Evolutionary conservation across 345 rosid genomes (phyloP).

Genomic region (Linum usitatissimum): DNA sequence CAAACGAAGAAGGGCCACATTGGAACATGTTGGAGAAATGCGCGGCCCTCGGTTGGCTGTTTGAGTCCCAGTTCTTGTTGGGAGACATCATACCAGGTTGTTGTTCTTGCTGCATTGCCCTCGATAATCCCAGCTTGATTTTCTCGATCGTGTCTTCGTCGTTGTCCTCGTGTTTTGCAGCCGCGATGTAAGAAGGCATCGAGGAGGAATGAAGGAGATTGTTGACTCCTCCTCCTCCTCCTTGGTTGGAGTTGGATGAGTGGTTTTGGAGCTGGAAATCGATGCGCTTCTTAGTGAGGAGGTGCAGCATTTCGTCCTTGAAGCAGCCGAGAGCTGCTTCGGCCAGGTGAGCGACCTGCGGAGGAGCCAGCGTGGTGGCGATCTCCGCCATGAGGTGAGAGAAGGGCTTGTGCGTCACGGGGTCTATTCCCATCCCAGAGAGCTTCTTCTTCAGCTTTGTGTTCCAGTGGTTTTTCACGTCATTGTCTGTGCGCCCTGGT

Average conservation of each 20-base stretch:
- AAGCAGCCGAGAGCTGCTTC: slow-evolving; percentile 99
- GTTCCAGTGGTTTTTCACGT: slow-evolving; percentile 91
- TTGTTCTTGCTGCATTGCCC: slow-evolving; percentile 51
- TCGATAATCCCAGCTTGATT: slow-evolving; percentile 51
- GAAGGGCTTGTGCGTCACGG: slow-evolving; percentile 97
- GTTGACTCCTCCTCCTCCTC: slow-evolving; percentile 18
- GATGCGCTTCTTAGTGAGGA: slow-evolving; percentile 80
- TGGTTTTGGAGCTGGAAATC: slow-evolving; percentile 56
- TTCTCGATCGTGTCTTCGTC: slow-evolving; percentile 38
- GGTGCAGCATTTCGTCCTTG: slow-evolving; percentile 96
- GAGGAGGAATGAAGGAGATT: slow-evolving; percentile 3
- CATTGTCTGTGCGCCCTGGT: slow-evolving; percentile 86
- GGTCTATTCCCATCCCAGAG: slow-evolving; percentile 89
- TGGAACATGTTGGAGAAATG: slow-evolving; percentile 38
- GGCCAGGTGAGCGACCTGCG: slow-evolving; percentile 83
- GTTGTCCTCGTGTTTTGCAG: slow-evolving; percentile 30
- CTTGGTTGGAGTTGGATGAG: slow-evolving; percentile 15
- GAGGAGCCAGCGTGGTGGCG: slow-evolving; percentile 82
- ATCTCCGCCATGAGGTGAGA: slow-evolving; percentile 98
- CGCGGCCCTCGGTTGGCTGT: slow-evolving; percentile 11
- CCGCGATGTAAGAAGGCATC: slow-evolving; percentile 22
- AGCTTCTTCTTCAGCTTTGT: slow-evolving; percentile 91
- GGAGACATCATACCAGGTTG: slow-evolving; percentile 25
- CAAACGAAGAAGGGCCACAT: slow-evolving; percentile 35
- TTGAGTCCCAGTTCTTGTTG: slow-evolving; percentile 34